Evolutionary conservation across 2,329 filamentous ascomycete genomes (phyloP).

Genomic region (Myriosclerotinia scirpicola): DNA sequence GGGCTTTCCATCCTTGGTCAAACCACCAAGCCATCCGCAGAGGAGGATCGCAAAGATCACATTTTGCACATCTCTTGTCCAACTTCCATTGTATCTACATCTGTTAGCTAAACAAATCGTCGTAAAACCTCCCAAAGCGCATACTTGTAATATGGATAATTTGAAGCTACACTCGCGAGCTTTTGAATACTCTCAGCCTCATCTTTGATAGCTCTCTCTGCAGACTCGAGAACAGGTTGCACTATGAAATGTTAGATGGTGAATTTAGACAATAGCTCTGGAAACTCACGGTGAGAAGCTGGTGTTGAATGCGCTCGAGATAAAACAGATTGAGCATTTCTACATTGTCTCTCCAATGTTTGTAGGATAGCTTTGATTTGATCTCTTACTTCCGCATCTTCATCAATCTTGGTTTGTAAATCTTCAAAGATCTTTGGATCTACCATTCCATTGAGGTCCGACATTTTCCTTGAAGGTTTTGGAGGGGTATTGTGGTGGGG

Average conservation of each 20-base stretch:
- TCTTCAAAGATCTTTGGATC: conserved; percentile 81
- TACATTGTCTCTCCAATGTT: conserved; percentile 78
- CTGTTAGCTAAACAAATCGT: conserved; percentile 21
- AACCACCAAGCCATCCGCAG: conserved; percentile 76
- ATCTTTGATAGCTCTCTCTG: conserved; percentile 67
- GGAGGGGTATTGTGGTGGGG: conserved; percentile 16
- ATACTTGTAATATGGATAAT: conserved; percentile 95
- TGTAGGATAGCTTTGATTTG: conserved; percentile 80
- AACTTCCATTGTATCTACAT: conserved; percentile 73
- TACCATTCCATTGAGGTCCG: conserved; percentile 36
- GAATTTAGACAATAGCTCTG: not conserved
- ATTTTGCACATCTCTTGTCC: conserved; percentile 82
- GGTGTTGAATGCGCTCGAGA: conserved; percentile 89
- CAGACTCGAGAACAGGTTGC: conserved; percentile 64
- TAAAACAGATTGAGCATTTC: conserved; percentile 77
- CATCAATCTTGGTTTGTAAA: conserved; percentile 85
- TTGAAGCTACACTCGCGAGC: conserved; percentile 71
- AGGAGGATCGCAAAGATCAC: conserved; percentile 60
- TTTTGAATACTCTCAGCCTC: conserved; percentile 70
- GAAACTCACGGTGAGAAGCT: conserved; percentile 55
- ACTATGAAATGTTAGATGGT: conserved; percentile 50
- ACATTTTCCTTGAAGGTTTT: conserved; percentile 26
- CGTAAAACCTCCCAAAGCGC: conserved; percentile 24
- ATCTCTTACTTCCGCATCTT: conserved; percentile 80
- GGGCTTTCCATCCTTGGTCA: conserved; percentile 53